Conservation (phyloP, 1,284 basidiomycete genomes). For the Apiotrichum sp. region DNA sequence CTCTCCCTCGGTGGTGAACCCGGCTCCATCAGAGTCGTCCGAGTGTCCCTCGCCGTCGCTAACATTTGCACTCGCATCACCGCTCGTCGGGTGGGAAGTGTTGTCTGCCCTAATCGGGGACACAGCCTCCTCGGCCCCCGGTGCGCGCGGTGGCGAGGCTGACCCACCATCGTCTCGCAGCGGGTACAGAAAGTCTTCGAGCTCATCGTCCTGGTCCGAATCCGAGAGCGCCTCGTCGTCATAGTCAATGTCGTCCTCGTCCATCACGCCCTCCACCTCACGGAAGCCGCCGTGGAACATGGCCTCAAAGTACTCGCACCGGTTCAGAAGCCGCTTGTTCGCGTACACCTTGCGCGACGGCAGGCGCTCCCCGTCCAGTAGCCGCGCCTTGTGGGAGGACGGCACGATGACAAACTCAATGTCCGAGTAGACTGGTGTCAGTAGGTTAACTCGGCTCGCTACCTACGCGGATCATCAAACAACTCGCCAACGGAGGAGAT, state of each 20-base stretch:
- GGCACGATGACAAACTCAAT: slow-evolving; percentile 66
- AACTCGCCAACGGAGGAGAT: slow-evolving; percentile 61
- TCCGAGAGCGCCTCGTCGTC: slow-evolving; percentile 36
- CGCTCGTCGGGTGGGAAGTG: background rate
- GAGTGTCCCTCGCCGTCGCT: slow-evolving; percentile 14
- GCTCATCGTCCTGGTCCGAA: slow-evolving; percentile 45
- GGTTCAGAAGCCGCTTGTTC: slow-evolving; percentile 59
- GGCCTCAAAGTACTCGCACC: slow-evolving; percentile 66
- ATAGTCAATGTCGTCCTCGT: slow-evolving; percentile 31
- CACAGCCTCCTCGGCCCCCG: background rate
- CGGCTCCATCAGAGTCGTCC: slow-evolving; percentile 1
- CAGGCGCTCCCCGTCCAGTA: slow-evolving; percentile 1
- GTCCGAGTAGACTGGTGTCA: slow-evolving; percentile 59
- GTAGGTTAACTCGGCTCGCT: background rate
- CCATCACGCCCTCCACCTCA: slow-evolving; percentile 30
- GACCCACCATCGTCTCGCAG: slow-evolving; percentile 3
- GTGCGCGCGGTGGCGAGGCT: slow-evolving; percentile 1
- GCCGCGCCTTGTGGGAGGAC: background rate
- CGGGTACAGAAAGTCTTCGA: slow-evolving; percentile 3
- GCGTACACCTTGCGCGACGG: slow-evolving; percentile 48
- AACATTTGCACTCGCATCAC: background rate
- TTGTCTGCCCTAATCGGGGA: background rate
- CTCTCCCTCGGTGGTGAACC: slow-evolving; percentile 1
- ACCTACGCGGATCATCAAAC: slow-evolving; percentile 59
- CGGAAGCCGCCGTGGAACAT: slow-evolving; percentile 44